Evolutionary conservation across 2,329 filamentous ascomycete genomes (phyloP).

Genomic region (Fusarium continuum): DNA sequence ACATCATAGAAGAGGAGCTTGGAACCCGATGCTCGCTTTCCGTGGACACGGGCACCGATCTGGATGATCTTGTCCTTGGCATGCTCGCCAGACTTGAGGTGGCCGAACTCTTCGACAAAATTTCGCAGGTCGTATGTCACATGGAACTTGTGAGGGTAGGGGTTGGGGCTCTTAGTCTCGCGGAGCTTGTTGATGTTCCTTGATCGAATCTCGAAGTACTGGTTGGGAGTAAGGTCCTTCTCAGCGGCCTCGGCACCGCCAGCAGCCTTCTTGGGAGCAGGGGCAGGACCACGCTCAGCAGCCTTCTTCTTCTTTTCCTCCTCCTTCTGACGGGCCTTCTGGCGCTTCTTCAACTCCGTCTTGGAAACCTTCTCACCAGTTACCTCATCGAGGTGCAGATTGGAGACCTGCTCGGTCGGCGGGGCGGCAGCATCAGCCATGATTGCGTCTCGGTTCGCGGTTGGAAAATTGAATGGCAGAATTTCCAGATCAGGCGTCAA

Average conservation of each 20-base stretch:
- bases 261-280: slow-evolving; percentile 55
- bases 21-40: slow-evolving; percentile 80
- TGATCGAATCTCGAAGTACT: slow-evolving; percentile 96
- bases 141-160: slow-evolving; percentile 90
- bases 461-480: not conserved
- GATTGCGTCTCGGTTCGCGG: slow-evolving; percentile 34
- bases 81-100: slow-evolving; percentile 88
- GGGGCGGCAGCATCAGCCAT: slow-evolving; percentile 48
- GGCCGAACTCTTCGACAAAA: slow-evolving; percentile 79
- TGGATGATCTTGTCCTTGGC: slow-evolving; percentile 78
- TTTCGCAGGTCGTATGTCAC: slow-evolving; percentile 83
- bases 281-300: slow-evolving; percentile 77
- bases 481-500: slow-evolving; percentile 23
- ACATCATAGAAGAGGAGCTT: slow-evolving; percentile 92
- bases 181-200: slow-evolving; percentile 68
- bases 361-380: slow-evolving; percentile 90
- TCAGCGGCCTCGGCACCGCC: slow-evolving; percentile 68
- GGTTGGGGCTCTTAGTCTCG: slow-evolving; percentile 51
- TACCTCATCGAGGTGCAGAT: slow-evolving; percentile 88
- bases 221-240: slow-evolving; percentile 66
- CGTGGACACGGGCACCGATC: slow-evolving; percentile 88
- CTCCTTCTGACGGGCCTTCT: slow-evolving; percentile 89
- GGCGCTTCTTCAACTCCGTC: slow-evolving; percentile 91
- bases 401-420: slow-evolving; percentile 65
- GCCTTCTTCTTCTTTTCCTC: slow-evolving; percentile 90